A percentile compares a stretch with the other conserved stretches of the same genome.
These are phyloP conservation scores for Kwoniella sp. DNA, from an alignment of 768 basidiomycete genomes.

Conservation along the genomic window DNA sequence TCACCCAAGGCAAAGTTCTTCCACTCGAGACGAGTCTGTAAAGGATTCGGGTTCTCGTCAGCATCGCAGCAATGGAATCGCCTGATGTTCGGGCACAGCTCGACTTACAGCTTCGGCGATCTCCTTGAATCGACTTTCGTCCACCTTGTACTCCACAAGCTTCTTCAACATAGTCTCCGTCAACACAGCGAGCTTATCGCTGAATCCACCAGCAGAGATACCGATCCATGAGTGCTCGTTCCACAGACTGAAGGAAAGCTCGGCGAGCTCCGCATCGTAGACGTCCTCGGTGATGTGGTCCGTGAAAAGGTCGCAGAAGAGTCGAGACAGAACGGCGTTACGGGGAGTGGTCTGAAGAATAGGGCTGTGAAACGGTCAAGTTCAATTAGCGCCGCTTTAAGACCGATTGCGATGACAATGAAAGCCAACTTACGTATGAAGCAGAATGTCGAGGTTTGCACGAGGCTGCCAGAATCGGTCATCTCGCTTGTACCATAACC, in stretches of 20 bases:
- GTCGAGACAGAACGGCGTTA: constrained; percentile 74
- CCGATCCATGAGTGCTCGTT: constrained; percentile 68
- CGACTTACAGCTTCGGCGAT: constrained; percentile 77
- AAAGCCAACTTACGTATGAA: constrained; percentile 41
- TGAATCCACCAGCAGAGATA: constrained; percentile 78
- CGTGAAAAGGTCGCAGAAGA: constrained; percentile 81
- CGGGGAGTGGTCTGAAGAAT: constrained; percentile 62
- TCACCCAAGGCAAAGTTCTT: constrained; percentile 85
- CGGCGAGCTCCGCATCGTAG: constrained; percentile 91
- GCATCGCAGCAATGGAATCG: neutral
- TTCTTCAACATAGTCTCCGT: constrained; percentile 71
- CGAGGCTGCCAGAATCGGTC: constrained; percentile 95
- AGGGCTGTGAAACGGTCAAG: constrained; percentile 50
- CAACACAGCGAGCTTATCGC: constrained; percentile 80
- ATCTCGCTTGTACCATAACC: constrained; percentile 96
- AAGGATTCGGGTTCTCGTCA: constrained; percentile 58
- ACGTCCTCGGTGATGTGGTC: constrained; percentile 88
- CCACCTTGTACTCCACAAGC: constrained; percentile 67
- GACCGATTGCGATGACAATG: no score
- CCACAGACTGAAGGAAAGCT: constrained; percentile 72
- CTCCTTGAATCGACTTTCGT: constrained; percentile 72
- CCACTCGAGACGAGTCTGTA: constrained; percentile 67
- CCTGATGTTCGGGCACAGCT: neutral
- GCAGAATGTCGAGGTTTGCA: constrained; percentile 69
- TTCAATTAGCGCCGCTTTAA: neutral